Percentiles rank a stretch among this genome's conserved stretches.
These are phyloP conservation scores for Lachancea thermotolerans DNA, from an alignment of 805 yeast species.

Conservation along the genomic window DNA sequence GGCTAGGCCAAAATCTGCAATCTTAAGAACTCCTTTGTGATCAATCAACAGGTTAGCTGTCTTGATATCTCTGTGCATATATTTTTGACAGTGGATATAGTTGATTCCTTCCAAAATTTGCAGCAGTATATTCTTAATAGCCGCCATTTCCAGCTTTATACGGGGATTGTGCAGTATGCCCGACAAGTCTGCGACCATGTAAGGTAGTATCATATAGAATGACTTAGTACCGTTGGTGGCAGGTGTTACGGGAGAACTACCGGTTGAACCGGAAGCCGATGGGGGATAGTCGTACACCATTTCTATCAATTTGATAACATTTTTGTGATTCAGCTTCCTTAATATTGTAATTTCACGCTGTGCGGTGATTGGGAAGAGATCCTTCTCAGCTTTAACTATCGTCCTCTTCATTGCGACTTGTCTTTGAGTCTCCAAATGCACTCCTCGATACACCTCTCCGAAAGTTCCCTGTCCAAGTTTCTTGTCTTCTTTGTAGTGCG, in stretches of 20 bases:
- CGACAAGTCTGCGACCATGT: constrained; percentile 86
- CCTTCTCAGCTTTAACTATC: constrained; percentile 41
- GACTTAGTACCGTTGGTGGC: constrained; percentile 25
- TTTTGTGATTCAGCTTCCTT: constrained; percentile 59
- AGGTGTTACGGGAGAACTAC: constrained; percentile 17
- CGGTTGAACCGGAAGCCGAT: constrained; percentile 10
- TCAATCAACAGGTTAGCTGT: constrained; percentile 91
- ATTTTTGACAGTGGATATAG: constrained; percentile 55
- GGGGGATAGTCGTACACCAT: constrained; percentile 55
- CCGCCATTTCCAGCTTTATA: constrained; percentile 51
- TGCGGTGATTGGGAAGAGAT: constrained; percentile 88
- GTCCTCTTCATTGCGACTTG: constrained; percentile 85
- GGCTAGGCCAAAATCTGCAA: constrained; percentile 96
- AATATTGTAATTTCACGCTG: constrained; percentile 83
- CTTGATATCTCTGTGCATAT: constrained; percentile 84
- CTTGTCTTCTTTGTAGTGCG: constrained; percentile 31
- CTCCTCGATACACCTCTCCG: constrained; percentile 83
- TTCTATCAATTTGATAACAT: constrained; percentile 71
- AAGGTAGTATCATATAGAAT: constrained; percentile 86
- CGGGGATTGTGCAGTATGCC: constrained; percentile 81
- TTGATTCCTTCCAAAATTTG: constrained; percentile 78
- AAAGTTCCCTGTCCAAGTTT: constrained; percentile 80
- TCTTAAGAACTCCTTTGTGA: constrained; percentile 66
- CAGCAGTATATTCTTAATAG: constrained; percentile 73
- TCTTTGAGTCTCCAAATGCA: constrained; percentile 38